Base-by-base conservation (phyloP, 2,329 filamentous ascomycete genomes). In the Pyrenophora tritici-repentis region DNA sequence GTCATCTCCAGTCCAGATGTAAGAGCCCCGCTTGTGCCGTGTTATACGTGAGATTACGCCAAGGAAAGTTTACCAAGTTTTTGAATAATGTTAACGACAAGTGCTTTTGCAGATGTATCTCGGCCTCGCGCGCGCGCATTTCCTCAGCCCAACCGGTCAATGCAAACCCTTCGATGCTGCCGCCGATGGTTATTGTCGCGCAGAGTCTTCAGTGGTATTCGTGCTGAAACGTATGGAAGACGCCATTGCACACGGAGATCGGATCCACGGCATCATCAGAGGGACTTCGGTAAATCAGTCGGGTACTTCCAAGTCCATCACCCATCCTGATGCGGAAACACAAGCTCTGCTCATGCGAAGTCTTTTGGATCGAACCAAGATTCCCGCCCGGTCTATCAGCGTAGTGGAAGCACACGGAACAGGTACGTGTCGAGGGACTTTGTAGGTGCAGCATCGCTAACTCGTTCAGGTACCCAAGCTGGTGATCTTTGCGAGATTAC, bases 141-240 rank as follows among this genome's bases (percentile, higher is more conserved):
- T 46, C 13, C 36, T 46, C 6, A 34, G 22, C 2, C 67, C 68
- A 8, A 61, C 68, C 32, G 66, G 71, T 9, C 53, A 45, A 8
- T 68, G 53, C n/a, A 59, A 54, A 35, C 67, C 63, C 42, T 75
- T 68, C 42, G 85, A 86, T 58, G 64, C 75, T 12, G 75, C 77
- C 0, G 86, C 83, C 13, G 81, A 83, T 49, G 86, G 86, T 0
- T 89, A 87, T 61, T 83, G 81, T 0, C 77, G 85, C 26, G 85
- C 84, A 1, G 86, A 88, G 59, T 86, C 85, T 0, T 74, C 83
- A 1, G 56, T 46, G 0, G 55, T 54, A 2, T 24, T 72, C 1
- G 34, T 72, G n/a, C 44, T 71, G 4, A 71, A 71, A 33, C 53
- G 42, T 4, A 50, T 62, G 3, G 42, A 34, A n/a, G 18, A 47